Evolutionary conservation across 768 basidiomycete genomes (phyloP), one percentile per base, ranked within the genome.

Genomic region (Podaxis pistillaris): DNA sequence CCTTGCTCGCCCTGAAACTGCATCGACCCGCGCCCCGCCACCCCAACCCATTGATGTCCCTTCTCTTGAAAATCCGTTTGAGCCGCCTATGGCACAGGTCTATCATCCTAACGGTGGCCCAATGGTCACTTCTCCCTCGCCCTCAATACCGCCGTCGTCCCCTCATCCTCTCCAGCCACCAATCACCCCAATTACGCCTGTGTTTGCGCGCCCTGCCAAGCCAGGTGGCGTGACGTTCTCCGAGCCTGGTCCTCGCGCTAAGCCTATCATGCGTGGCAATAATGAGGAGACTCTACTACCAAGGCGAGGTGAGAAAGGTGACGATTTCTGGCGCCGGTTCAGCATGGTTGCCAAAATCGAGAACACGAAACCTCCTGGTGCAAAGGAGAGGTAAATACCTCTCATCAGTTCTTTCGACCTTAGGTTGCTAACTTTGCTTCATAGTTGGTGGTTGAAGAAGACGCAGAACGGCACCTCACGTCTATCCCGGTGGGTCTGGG

Each of bases 261-360:
- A 77, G 60, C 76, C 81, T 17, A 91, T 92, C 69, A 81, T 93
- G 70, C 83, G 91, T 15, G 84, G 89, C 4, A 80, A 86, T 55
- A 78, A 78, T 1, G 91, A 93, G 71, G 89, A 87, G 46, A 83
- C 86, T 1, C 70, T 90, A 2, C 71, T 93, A 7, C 87, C 90
- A 1, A 78, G 78, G 44, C 82, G 89, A 50, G 89, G 90, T 2
- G 85, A 90, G 70, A 84, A 81, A 54, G 90, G 90, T 0, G 91
- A 93, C 68, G 89, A 93, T 68, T 93, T 94, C 75, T 94, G 92
- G 92, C 80, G 89, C 63, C 81, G 92, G 41, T 94, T 93, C 74
- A 90, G 88, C 64, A 91, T 93, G 79, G 86, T 93, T 64, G 91
- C 86, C 8, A 90, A 85, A 69, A 86, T 87, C 63, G 86, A 89